Percentiles rank a stretch among this genome's conserved stretches.
Conservation (phyloP, 192 early-diverging fungal species). For the Coemansia sp. region DNA sequence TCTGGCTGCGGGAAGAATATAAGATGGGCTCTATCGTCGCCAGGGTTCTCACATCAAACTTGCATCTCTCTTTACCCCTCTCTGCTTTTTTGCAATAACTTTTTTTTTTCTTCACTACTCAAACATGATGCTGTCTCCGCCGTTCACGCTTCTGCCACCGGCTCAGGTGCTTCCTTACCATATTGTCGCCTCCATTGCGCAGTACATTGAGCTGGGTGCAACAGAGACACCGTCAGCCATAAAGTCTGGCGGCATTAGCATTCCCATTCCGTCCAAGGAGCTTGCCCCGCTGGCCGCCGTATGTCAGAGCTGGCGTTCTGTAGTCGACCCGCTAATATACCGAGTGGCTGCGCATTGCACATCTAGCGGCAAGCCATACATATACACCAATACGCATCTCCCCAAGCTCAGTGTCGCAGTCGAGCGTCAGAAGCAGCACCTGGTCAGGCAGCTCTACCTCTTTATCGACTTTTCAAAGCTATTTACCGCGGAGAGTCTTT, state of each 20-base stretch:
- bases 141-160: neutral
- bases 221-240: neutral
- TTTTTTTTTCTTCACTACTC: neutral
- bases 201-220: conserved; percentile 3
- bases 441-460: conserved; percentile 21
- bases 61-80: neutral
- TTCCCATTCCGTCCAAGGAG: neutral
- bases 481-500: neutral
- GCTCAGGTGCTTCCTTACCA: conserved; percentile 5
- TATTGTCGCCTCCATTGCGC: neutral
- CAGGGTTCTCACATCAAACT: neutral
- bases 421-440: conserved; percentile 8
- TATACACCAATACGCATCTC: neutral
- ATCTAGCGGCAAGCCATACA: neutral
- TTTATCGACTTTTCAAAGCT: conserved; percentile 8
- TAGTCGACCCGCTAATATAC: conserved; percentile 26
- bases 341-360: neutral
- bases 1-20: neutral
- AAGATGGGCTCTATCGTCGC: neutral
- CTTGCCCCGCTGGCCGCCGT: conserved; percentile 14
- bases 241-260: neutral
- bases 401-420: neutral
- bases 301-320: conserved; percentile 20
- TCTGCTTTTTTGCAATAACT: neutral
- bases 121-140: neutral